Percentiles rank a stretch among this genome's conserved stretches.
These are phyloP conservation scores for Ogataea trehalophila DNA, from an alignment of 805 yeast genomes.

Conservation along the genomic window DNA sequence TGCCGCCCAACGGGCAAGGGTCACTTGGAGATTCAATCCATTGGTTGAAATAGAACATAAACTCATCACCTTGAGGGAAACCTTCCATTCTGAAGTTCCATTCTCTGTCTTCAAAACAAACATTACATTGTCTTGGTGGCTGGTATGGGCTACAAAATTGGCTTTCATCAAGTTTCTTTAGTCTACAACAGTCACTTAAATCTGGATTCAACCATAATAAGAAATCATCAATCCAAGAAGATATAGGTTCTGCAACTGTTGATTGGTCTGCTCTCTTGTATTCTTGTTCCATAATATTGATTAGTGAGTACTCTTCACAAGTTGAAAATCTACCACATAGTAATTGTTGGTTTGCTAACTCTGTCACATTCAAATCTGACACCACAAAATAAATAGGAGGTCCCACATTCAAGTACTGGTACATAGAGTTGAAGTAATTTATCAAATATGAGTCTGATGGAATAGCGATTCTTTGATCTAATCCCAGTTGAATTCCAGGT, in stretches of 20 bases:
- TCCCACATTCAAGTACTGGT: constrained; percentile 72
- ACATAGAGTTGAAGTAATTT: constrained; percentile 73
- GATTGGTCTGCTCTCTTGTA: constrained; percentile 59
- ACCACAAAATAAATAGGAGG: constrained; percentile 90
- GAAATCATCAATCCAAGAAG: constrained; percentile 93
- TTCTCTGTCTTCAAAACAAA: constrained; percentile 59
- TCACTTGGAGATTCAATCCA: constrained; percentile 85
- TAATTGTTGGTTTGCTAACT: constrained; percentile 57
- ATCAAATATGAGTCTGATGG: constrained; percentile 81
- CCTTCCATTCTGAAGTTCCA: constrained; percentile 78
- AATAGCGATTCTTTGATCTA: constrained; percentile 86
- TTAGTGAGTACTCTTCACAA: constrained; percentile 73
- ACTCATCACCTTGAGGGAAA: constrained; percentile 68
- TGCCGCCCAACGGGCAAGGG: constrained; percentile 93
- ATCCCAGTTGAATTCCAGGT: constrained; percentile 70
- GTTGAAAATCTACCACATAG: constrained; percentile 86
- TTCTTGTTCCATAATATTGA: constrained; percentile 82
- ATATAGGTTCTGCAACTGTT: constrained; percentile 73
- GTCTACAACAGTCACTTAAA: constrained; percentile 79
- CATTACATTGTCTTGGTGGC: constrained; percentile 65
- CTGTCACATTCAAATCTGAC: constrained; percentile 60
- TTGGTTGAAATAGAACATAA: constrained; percentile 63
- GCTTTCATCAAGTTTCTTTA: constrained; percentile 45
- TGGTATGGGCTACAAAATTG: constrained; percentile 65
- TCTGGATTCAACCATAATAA: constrained; percentile 83